phyloP scores from a whole-genome alignment of 352 stramenopile species.

The Pythium sp. region DNA sequence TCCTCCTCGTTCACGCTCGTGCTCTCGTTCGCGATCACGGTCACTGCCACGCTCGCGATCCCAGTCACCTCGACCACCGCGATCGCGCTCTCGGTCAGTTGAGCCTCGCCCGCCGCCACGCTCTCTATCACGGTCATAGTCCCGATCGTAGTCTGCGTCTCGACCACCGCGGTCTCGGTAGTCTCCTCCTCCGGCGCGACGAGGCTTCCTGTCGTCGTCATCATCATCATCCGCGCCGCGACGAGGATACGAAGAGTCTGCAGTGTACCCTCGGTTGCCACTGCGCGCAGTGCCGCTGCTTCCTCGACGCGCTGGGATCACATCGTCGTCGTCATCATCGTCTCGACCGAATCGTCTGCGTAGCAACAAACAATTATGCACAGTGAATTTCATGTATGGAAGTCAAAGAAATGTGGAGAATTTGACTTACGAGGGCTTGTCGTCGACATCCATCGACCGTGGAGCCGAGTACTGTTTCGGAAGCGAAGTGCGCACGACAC shows the following conservation, averaged over 20 bases:
- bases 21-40: constrained; percentile 35
- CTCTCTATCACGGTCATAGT: constrained; percentile 26
- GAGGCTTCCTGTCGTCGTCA: constrained; percentile 37
- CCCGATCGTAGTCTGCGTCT: constrained; percentile 15
- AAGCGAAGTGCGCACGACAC: constrained; percentile 68
- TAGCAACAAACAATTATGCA: not conserved
- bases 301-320: constrained; percentile 24
- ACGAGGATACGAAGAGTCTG: constrained; percentile 24
- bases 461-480: constrained; percentile 79
- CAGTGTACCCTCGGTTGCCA: constrained; percentile 12
- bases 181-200: constrained; percentile 18
- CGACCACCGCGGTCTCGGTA: constrained; percentile 13
- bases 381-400: not conserved
- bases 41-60: constrained; percentile 25
- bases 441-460: constrained; percentile 68
- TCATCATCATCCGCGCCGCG: constrained; percentile 40
- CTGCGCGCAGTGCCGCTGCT: constrained; percentile 22
- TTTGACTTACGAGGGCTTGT: constrained; percentile 73
- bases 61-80: constrained; percentile 21
- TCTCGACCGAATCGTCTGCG: constrained; percentile 70
- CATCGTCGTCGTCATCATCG: constrained; percentile 60
- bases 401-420: not conserved
- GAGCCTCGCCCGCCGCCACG: constrained; percentile 4
- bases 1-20: constrained; percentile 27
- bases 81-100: constrained; percentile 15